Evolutionary conservation across 192 early-diverging fungal species (phyloP), one percentile per base, ranked within the genome.

Genomic region (Coemansia furcata): DNA sequence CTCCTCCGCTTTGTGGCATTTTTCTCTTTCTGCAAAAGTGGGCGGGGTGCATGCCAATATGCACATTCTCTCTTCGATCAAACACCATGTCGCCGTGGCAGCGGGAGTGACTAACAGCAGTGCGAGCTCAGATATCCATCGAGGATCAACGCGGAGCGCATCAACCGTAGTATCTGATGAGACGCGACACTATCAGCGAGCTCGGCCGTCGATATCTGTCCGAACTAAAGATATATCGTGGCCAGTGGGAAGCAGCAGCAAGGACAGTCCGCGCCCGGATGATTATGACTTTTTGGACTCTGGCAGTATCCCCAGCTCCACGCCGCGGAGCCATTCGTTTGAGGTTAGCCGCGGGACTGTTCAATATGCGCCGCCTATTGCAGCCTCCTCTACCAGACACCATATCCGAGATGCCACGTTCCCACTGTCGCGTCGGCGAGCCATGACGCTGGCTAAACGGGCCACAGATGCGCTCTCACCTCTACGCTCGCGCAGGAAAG

Each of bases 211-310:
- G 32, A 73, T 79, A 63, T 67, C 77, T 23, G 63, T 79, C 12
- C 65, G 71, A 26, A 79, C 77, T 14, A 79, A 66, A 40, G 72
- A 79, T 33, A 79, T 79, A 71, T 79, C 77, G 17, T 74, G 72
- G 72, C 77, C 77, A 6, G 60, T 79, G 64, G 77, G 77, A 21
- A 79, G 72, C 57, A 69, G 72, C 37, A 68, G 73, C 50, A 57
- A 71, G 15, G 68, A 55, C 35, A 78, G 71, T 19, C 57, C 67
- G 21, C 71, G 50, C 4, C 47, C 68, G 12, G 70, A 72, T 19
- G 76, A 78, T 46, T 72, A 69, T 42, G 76, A 73, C 44, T 50
- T 78, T 37, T 52, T 78, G 9, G 73, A 65, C 61, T 19, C 76
- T 19, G 61, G 67, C 59, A 71, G 73, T 11, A 36, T 67, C 19